Evolutionary conservation across 108 stramenopile genomes (phyloP).

Genomic region (Chaetoceros tenuissimus): DNA sequence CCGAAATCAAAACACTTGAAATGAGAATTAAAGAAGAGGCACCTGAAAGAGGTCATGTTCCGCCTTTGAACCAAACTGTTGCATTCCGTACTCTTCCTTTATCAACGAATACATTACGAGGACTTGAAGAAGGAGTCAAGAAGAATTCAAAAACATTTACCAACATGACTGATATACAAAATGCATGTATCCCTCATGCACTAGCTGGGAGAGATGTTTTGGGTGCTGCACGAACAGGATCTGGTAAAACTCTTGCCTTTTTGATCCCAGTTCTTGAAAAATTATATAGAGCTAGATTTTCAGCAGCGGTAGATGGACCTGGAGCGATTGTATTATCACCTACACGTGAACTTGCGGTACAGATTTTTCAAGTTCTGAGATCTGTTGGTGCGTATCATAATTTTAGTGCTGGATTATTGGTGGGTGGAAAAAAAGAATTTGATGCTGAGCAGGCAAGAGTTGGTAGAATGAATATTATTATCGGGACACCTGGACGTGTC

Average conservation of each 20-base stretch:
- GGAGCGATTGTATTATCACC: conserved; percentile 94
- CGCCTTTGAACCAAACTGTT: conserved; percentile 56
- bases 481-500: conserved; percentile 94
- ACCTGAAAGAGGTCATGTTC: conserved; percentile 57
- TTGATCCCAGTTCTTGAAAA: conserved; percentile 83
- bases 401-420: conserved; percentile 91
- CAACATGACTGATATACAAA: conserved; percentile 90
- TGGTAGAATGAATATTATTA: conserved; percentile 81
- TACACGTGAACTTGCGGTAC: conserved; percentile 98
- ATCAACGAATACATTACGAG: conserved; percentile 52
- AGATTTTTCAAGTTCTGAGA: conserved; percentile 93
- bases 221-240: conserved; percentile 91
- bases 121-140: conserved; percentile 47
- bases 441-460: conserved; percentile 80
- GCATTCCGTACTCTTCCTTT: conserved; percentile 72
- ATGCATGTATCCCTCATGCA: conserved; percentile 89
- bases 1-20: conserved; percentile 33
- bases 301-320: conserved; percentile 79
- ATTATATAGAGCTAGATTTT: conserved; percentile 69
- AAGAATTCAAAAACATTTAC: conserved; percentile 43
- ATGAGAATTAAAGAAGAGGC: conserved; percentile 51
- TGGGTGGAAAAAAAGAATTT: conserved; percentile 97
- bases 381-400: conserved; percentile 77
- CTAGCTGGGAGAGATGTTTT: conserved; percentile 87
- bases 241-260: conserved; percentile 88